Base-by-base conservation (phyloP, 2,329 filamentous ascomycete genomes). In the Clarireedia homoeocarpa region DNA sequence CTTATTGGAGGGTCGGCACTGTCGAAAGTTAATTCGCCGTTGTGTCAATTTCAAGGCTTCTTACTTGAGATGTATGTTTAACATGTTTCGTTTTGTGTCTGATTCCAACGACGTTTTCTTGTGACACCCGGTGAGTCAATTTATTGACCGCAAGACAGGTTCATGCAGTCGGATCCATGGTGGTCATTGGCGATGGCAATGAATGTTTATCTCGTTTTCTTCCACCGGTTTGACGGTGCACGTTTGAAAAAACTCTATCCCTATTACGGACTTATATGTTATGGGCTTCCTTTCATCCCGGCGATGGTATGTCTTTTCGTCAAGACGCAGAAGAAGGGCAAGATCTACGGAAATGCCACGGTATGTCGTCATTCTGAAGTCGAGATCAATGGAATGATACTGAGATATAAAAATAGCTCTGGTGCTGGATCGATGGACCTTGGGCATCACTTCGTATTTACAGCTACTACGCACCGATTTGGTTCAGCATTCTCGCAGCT, bases 61-160 rank as follows among this genome's bases (percentile, higher is more conserved):
- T 71, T 95, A n/a, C 86, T 95, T 58, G 88, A 95, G 69, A 89
- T 88, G 89, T 67, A 50, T 58, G 61, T 48, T 86, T 90, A 65
- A 83, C 85, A 0, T 20, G 85, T 51, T 40, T 14, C 14, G 12
- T 9, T 9, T 46, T 14, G 20, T 34, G 0, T 49, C 71, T 94
- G 15, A 88, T 90, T 60, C 85, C 24, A 44, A 90, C 68, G 30
- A 34, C 30, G 2, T 12, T 34, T 34, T 34, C 30, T 42, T 14
- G 39, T 42, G 17, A 42, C 17, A 40, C 27, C 30, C 10, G 30
- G 30, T 34, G 30, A 12, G 12, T 14, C 30, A 14, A 34, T 34
- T 3, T 12, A 34, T 12, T 34, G 30, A 34, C 30, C 30, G 30
- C 30, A 12, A 34, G 30, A 34, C 30, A 34, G 30, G 17, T 42